Conservation (phyloP, 2,329 filamentous ascomycete species). For the Xenosphaeropsis pyriputrescens region DNA sequence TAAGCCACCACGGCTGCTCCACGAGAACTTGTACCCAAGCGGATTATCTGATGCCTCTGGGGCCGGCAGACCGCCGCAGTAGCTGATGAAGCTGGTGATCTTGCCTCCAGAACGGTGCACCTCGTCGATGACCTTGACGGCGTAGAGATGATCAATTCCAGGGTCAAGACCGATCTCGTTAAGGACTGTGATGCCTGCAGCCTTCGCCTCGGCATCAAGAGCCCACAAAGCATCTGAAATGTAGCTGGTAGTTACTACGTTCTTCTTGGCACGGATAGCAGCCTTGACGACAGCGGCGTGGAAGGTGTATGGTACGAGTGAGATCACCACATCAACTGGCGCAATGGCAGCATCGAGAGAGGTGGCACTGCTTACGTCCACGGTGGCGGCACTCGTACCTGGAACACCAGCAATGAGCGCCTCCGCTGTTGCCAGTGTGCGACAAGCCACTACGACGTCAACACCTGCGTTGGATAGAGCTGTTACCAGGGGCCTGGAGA, state of each 20-base stretch:
- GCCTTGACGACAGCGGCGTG: conserved; percentile 42
- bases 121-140: conserved; percentile 51
- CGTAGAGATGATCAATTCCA: conserved; percentile 41
- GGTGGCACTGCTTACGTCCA: too few relatives aligned
- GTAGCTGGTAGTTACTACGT: conserved; percentile 66
- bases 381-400: too few relatives aligned
- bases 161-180: conserved; percentile 55
- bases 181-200: conserved; percentile 58
- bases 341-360: too few relatives aligned
- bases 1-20: conserved; percentile 50
- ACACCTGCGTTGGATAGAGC: too few relatives aligned
- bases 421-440: too few relatives aligned
- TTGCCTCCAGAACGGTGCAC: conserved; percentile 55
- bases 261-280: conserved; percentile 53
- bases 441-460: too few relatives aligned
- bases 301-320: not conserved
- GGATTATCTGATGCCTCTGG: conserved; percentile 50
- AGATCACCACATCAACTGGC: too few relatives aligned
- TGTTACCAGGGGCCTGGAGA: too few relatives aligned
- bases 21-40: conserved; percentile 60
- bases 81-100: conserved; percentile 49
- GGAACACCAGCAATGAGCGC: too few relatives aligned
- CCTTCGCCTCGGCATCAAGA: conserved; percentile 43
- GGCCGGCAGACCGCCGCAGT: conserved; percentile 46
- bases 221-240: conserved; percentile 56